These are phyloP conservation scores for Cercospora sesami DNA, from an alignment of 2,329 filamentous ascomycete genomes.

Conservation along the genomic window DNA sequence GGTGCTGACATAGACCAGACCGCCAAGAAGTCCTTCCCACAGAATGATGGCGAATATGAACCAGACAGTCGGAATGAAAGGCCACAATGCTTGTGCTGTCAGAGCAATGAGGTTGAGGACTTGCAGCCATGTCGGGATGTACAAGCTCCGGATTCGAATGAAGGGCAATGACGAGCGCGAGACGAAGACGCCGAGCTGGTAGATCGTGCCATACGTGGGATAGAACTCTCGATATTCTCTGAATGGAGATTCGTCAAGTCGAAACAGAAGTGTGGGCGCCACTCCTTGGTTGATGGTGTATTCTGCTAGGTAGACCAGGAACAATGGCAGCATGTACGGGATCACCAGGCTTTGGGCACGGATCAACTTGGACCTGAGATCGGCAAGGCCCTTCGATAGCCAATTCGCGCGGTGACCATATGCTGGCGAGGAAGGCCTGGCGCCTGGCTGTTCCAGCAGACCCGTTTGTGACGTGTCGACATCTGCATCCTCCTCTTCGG, in stretches of 20 bases:
- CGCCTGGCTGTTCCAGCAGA: conserved; percentile 35
- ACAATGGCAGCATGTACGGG: conserved; percentile 78
- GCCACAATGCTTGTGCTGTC: conserved; percentile 67
- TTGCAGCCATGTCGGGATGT: conserved; percentile 79
- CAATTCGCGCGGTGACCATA: conserved; percentile 15
- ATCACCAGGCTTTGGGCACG: conserved; percentile 44
- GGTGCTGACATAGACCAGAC: conserved; percentile 91
- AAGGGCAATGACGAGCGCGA: conserved; percentile 90
- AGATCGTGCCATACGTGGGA: conserved; percentile 89
- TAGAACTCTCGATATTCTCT: conserved; percentile 82
- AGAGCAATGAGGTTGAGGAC: conserved; percentile 73
- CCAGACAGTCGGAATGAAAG: conserved; percentile 83
- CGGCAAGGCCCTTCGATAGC: conserved; percentile 14
- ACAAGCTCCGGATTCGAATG: conserved; percentile 75
- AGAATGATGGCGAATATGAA: conserved; percentile 83
- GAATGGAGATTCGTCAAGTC: conserved; percentile 74
- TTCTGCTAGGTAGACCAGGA: conserved; percentile 92
- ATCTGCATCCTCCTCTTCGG: conserved; percentile 45
- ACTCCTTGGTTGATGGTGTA: conserved; percentile 98
- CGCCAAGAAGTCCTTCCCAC: conserved; percentile 91
- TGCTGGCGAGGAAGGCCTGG: conserved; percentile 36
- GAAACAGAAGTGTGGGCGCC: conserved; percentile 84
- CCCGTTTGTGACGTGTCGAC: conserved; percentile 23
- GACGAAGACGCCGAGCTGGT: conserved; percentile 92
- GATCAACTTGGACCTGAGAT: conserved; percentile 49